Evolutionary conservation across 495 filamentous ascomycete species (phyloP).

Genomic region (Penicillium flavigenum): DNA sequence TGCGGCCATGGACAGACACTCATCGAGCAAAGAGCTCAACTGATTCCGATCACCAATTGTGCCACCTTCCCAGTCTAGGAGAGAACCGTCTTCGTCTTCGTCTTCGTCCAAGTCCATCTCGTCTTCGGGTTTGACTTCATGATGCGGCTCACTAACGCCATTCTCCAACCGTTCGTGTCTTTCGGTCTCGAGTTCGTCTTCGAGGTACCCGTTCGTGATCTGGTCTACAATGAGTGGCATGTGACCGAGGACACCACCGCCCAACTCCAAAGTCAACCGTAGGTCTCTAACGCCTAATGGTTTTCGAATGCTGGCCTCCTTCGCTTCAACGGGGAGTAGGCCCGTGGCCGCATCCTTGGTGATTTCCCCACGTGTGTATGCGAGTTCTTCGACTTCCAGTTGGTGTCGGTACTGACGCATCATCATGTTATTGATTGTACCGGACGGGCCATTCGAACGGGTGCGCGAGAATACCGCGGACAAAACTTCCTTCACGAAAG

Average conservation of each 20-base stretch:
- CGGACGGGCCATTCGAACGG: conserved; percentile 72
- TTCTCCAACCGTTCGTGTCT: conserved; percentile 49
- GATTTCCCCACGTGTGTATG: conserved; percentile 64
- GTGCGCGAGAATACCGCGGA: conserved; percentile 75
- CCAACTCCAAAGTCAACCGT: conserved; percentile 69
- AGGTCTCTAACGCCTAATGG: conserved; percentile 78
- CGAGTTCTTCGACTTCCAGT: conserved; percentile 69
- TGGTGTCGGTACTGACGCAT: conserved; percentile 74
- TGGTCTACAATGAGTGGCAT: conserved; percentile 72
- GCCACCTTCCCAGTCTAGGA: conserved; percentile 73
- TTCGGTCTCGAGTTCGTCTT: conserved; percentile 69
- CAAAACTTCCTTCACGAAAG: conserved; percentile 86
- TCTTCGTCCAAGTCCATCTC: conserved; percentile 66
- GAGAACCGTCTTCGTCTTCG: conserved; percentile 29
- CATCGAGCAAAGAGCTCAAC: conserved; percentile 70
- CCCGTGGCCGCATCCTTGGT: conserved; percentile 62
- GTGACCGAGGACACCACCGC: conserved; percentile 69
- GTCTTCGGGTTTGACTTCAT: conserved; percentile 48
- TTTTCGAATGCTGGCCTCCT: conserved; percentile 62
- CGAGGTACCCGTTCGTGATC: conserved; percentile 69
- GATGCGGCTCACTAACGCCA: conserved; percentile 19
- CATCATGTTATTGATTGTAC: conserved; percentile 68
- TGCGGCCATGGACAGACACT: conserved; percentile 51
- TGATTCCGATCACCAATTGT: conserved; percentile 57
- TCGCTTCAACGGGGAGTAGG: conserved; percentile 72